Conservation (phyloP, 768 basidiomycete genomes). For the Mycena rosella region DNA sequence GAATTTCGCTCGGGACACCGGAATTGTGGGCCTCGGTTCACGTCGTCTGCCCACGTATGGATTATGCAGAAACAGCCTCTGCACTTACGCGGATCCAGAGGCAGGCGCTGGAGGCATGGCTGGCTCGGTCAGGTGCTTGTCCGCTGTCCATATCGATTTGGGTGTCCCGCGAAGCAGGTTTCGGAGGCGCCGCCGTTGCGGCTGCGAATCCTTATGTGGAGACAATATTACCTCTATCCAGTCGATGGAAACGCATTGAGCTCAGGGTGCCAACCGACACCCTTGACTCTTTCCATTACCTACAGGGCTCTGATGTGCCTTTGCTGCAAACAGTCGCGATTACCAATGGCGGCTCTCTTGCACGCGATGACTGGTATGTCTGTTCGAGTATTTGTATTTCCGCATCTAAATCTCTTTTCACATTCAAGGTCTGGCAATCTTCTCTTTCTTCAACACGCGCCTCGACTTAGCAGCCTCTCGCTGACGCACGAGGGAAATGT, state of each 20-base stretch:
- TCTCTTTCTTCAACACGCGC: slow-evolving; percentile 30
- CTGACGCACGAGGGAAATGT: slow-evolving; percentile 31
- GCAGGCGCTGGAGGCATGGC: slow-evolving; percentile 24
- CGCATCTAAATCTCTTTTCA: background rate
- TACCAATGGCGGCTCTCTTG: slow-evolving; percentile 24
- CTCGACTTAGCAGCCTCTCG: slow-evolving; percentile 18
- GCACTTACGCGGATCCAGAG: background rate
- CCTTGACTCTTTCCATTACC: slow-evolving; percentile 28
- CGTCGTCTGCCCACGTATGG: slow-evolving; percentile 22
- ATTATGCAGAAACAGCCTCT: slow-evolving; percentile 17
- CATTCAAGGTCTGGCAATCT: slow-evolving; percentile 25
- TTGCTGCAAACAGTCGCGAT: slow-evolving; percentile 24
- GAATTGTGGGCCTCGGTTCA: slow-evolving; percentile 18
- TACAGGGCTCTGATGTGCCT: slow-evolving; percentile 27
- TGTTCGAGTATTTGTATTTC: background rate
- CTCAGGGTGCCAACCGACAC: slow-evolving; percentile 29
- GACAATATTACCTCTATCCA: slow-evolving; percentile 24
- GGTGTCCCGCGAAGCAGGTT: slow-evolving; percentile 28
- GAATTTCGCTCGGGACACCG: slow-evolving; percentile 21
- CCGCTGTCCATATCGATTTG: slow-evolving; percentile 28
- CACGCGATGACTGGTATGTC: slow-evolving; percentile 32
- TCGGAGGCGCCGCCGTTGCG: slow-evolving; percentile 15
- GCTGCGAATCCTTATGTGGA: slow-evolving; percentile 25
- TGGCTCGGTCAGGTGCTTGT: slow-evolving; percentile 24
- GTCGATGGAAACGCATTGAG: slow-evolving; percentile 27